Conservation (phyloP, 331 rosid genomes). For the Ulmus americana region DNA sequence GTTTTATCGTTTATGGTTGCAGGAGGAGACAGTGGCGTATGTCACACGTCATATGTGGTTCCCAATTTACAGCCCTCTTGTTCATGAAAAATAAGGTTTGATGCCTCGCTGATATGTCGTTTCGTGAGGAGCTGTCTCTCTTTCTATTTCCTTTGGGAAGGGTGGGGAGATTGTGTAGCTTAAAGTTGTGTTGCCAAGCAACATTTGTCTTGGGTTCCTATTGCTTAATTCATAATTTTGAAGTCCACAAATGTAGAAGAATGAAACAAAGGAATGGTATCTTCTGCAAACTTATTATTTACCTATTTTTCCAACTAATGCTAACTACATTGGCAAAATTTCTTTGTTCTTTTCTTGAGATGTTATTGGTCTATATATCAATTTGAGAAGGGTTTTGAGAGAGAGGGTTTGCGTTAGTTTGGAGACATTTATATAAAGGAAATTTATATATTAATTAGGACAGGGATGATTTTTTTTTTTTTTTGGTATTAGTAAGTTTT, state of each 20-base stretch:
- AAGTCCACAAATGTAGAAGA: constrained; percentile 22
- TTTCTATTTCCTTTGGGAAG: neutral
- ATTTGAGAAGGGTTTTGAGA: no score
- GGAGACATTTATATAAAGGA: no score
- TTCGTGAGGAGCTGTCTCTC: constrained; percentile 1
- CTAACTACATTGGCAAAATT: neutral
- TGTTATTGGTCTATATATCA: neutral
- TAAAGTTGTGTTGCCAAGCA: constrained; percentile 14
- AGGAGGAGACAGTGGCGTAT: constrained; percentile 72
- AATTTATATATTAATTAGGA: no score
- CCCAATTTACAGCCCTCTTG: constrained; percentile 85
- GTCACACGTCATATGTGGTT: constrained; percentile 70
- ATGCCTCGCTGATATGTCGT: neutral
- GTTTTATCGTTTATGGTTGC: constrained; percentile 24
- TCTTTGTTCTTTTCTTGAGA: neutral
- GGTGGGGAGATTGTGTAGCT: neutral
- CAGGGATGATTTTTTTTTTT: no score
- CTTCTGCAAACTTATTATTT: neutral
- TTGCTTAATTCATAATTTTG: constrained; percentile 4
- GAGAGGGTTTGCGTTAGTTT: no score
- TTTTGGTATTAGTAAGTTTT: no score
- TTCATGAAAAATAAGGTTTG: constrained; percentile 63
- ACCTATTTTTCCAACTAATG: neutral
- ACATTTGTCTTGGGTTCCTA: constrained; percentile 10
- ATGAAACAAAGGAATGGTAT: neutral